These are phyloP conservation scores for Leucaena leucocephala DNA, from an alignment of 306 rosid species.

Conservation along the genomic window DNA sequence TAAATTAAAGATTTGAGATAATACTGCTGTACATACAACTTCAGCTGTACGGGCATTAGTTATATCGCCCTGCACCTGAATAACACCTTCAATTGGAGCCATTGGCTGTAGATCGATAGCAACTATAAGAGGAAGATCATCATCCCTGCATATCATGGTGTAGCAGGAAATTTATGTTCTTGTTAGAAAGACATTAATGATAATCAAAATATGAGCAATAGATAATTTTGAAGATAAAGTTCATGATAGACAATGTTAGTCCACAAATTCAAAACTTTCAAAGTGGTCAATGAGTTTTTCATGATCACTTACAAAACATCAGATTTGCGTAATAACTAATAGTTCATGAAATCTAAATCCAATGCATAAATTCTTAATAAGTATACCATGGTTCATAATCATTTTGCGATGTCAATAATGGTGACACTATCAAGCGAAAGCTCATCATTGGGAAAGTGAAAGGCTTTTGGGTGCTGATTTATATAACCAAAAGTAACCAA, in stretches of 20 bases:
- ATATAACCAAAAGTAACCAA: neutral
- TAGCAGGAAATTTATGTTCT: slow-evolving; percentile 39
- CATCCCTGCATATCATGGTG: slow-evolving; percentile 61
- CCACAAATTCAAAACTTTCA: neutral
- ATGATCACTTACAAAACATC: neutral
- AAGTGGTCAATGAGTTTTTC: neutral
- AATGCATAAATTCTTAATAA: no score
- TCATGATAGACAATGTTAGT: neutral
- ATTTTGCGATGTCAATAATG: no score
- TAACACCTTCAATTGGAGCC: slow-evolving; percentile 99
- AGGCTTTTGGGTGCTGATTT: neutral
- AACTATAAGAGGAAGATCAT: slow-evolving; percentile 85
- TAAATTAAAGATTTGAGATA: slow-evolving; percentile 6
- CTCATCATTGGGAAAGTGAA: neutral
- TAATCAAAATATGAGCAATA: neutral
- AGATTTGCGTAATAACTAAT: neutral
- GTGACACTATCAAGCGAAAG: neutral
- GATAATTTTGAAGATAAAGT: neutral
- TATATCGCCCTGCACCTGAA: slow-evolving; percentile 98
- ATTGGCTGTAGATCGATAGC: slow-evolving; percentile 99
- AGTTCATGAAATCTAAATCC: neutral
- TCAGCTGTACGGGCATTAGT: slow-evolving; percentile 95
- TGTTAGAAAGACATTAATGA: neutral
- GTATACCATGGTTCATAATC: neutral
- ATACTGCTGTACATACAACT: slow-evolving; percentile 53